These are phyloP conservation scores for Trichoderma orchidacearum DNA, from an alignment of 495 filamentous ascomycete species.

Conservation along the genomic window DNA sequence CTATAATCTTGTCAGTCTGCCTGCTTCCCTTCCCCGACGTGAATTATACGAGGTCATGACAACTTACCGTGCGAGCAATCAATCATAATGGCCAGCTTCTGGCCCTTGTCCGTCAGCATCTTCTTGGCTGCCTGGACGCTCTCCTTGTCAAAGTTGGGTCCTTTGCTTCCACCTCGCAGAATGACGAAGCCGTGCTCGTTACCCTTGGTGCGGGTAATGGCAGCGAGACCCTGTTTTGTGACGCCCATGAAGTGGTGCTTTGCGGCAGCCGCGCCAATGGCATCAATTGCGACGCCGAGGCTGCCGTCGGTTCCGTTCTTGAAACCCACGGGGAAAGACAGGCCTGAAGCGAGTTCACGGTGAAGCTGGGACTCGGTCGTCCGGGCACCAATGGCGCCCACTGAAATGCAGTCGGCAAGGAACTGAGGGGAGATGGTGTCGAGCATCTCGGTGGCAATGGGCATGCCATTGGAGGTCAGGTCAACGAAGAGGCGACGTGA, in stretches of 20 bases:
- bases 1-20: conserved; percentile 22
- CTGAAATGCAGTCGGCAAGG: conserved; percentile 85
- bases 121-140: conserved; percentile 69
- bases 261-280: conserved; percentile 80
- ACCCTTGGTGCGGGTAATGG: conserved; percentile 82
- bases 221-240: conserved; percentile 94
- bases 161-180: conserved; percentile 76
- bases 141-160: conserved; percentile 88
- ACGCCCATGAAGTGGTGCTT: conserved; percentile 98
- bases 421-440: conserved; percentile 96
- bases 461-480: conserved; percentile 72
- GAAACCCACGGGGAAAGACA: conserved; percentile 97
- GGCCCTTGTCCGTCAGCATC: conserved; percentile 68
- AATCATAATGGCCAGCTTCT: conserved; percentile 87
- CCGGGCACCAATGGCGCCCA: conserved; percentile 89
- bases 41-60: neutral
- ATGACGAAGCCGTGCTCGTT: conserved; percentile 98
- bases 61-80: conserved; percentile 83
- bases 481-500: conserved; percentile 83
- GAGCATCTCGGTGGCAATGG: conserved; percentile 93
- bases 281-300: conserved; percentile 87
- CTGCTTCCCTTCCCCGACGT: neutral
- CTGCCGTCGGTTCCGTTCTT: conserved; percentile 99
- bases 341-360: conserved; percentile 87
- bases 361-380: conserved; percentile 97